Base-by-base conservation (phyloP, 305 asterid genomes). In the Fraxinus sp. region DNA sequence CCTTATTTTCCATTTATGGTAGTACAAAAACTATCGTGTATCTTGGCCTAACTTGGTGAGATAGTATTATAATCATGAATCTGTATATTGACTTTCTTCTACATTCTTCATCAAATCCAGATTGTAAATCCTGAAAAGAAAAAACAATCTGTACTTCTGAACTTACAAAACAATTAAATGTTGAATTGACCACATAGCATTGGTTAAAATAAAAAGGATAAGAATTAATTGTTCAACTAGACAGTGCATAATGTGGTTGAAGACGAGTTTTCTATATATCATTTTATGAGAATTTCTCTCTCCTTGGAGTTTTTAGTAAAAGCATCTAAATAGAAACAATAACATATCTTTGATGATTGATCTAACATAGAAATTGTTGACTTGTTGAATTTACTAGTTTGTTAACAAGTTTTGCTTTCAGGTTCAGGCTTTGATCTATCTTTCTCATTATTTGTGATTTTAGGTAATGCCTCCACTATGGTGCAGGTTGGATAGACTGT, bases 401-500 rank as follows among this genome's bases (percentile, higher is more conserved):
- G 64, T 55, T 55, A 52, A 55, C 64, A 55, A 55, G 1, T 55
- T n/a, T 52, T 52, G 62, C 55, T 16, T 52, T 52, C 64, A 52
- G 62, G 62, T 49, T 49, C 62, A 4, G 64, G 64, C 16, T 52
- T 55, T 55, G 64, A 55, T 55, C 9, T 55, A 6, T 55, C 64
- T 55, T 55, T 55, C 22, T 55, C 64, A 55, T 55, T 55, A n/a
- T 89, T 88, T 91, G 91, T 96, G 98, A 89, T 90, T 92, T 88
- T 92, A 97, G 99, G 99, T 97, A 79, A 92, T 97, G 98, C 99
- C 99, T 89, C 98, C 99, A 76, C 90, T 95, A 84, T 97, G 99
- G 99, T 97, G 99, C 97, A 95, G 99, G 97, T 90, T 97, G 92
- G 99, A 97, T 91, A 93, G 98, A 88, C 93, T 97, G 84, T 97